Percentiles rank a stretch among this genome's conserved stretches.
phyloP scores from a whole-genome alignment of 106 monocot genomes.

The Agapanthus africanus region DNA sequence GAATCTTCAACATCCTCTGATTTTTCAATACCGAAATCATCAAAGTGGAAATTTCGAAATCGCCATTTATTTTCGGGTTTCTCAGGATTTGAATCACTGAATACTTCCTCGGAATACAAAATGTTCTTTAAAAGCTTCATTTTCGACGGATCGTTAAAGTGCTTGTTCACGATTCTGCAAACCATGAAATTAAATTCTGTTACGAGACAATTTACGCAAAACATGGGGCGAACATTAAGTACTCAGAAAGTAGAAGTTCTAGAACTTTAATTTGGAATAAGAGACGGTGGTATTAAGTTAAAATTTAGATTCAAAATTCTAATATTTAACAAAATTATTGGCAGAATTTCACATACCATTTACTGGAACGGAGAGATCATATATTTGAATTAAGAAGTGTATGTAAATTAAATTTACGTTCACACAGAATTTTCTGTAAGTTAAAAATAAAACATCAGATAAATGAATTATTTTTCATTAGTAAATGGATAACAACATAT shows the following conservation, averaged over 20 bases:
- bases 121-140: slow-evolving; percentile 12
- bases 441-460: too few relatives aligned
- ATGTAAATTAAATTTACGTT: too few relatives aligned
- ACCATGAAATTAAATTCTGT: slow-evolving; percentile 14
- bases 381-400: too few relatives aligned
- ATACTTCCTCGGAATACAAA: slow-evolving; percentile 17
- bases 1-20: background rate
- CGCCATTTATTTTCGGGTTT: slow-evolving; percentile 5
- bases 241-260: too few relatives aligned
- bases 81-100: slow-evolving; percentile 11
- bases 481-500: too few relatives aligned
- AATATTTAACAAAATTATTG: too few relatives aligned
- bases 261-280: background rate
- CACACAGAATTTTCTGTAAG: too few relatives aligned
- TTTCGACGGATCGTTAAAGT: slow-evolving; percentile 8
- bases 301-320: background rate
- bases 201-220: too few relatives aligned
- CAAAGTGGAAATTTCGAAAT: slow-evolving; percentile 10
- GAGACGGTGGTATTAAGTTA: background rate
- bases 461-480: too few relatives aligned
- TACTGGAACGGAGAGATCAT: too few relatives aligned
- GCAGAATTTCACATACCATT: too few relatives aligned
- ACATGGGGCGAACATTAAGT: too few relatives aligned
- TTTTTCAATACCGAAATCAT: background rate
- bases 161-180: slow-evolving; percentile 16